Conservation (phyloP, 176 grass and related monocot species). For the Microstegium vimineum region DNA sequence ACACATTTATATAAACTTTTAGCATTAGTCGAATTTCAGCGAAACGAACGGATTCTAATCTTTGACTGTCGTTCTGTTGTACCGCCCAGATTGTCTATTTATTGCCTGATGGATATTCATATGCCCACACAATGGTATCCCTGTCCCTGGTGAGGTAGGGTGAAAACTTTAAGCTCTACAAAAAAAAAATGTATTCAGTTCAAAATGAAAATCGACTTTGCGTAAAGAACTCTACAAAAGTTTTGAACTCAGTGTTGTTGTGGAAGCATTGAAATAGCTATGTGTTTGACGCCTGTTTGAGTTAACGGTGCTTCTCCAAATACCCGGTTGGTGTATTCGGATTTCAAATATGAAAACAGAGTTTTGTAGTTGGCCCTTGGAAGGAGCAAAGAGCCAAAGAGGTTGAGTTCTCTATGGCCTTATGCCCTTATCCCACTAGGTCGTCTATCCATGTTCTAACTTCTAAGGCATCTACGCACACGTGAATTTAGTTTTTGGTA, state of each 20-base stretch:
- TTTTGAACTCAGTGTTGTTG: neutral
- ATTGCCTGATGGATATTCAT: neutral
- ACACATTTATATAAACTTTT: too few species aligned
- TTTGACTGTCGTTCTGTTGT: neutral
- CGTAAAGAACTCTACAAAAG: neutral
- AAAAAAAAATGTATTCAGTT: neutral
- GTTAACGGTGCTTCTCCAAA: too few species aligned
- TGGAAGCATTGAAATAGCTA: too few species aligned
- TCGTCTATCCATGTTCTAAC: neutral
- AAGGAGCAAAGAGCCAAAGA: neutral
- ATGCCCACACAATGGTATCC: too few species aligned
- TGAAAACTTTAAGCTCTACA: neutral
- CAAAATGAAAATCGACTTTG: neutral
- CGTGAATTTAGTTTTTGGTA: too few species aligned
- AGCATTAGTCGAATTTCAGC: too few species aligned
- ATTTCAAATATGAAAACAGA: neutral
- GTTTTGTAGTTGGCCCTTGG: neutral
- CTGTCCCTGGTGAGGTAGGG: neutral
- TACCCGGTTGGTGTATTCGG: neutral
- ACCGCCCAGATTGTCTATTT: neutral
- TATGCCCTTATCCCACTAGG: neutral
- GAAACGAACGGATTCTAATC: too few species aligned
- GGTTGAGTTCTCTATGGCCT: neutral
- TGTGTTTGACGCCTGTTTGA: neutral
- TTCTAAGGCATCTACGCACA: neutral